Conservation (phyloP, 768 basidiomycete species). For the Psilocybe tampanensis region DNA sequence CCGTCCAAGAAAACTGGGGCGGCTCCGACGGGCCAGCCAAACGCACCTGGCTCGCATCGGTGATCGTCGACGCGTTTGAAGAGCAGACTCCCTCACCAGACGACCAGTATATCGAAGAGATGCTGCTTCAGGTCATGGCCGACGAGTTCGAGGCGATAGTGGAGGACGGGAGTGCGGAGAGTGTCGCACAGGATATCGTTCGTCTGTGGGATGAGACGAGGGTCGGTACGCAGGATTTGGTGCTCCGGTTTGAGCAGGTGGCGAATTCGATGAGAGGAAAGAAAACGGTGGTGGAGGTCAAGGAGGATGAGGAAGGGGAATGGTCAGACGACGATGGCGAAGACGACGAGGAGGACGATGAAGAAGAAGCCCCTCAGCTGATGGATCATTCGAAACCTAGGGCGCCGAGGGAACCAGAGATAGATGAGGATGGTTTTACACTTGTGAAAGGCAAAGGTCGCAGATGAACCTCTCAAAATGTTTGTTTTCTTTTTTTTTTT, state of each 20-base stretch:
- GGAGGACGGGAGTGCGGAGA: conserved; percentile 83
- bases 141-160: conserved; percentile 87
- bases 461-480: conserved; percentile 24
- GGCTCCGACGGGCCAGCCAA: conserved; percentile 72
- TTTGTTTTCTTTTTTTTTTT: neutral
- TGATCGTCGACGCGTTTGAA: conserved; percentile 81
- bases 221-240: conserved; percentile 46
- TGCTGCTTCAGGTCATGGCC: conserved; percentile 79
- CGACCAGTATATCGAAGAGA: conserved; percentile 76
- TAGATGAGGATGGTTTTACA: conserved; percentile 95
- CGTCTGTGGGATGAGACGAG: conserved; percentile 62
- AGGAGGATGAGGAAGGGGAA: conserved; percentile 43
- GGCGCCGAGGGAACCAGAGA: conserved; percentile 51
- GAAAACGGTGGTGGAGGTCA: conserved; percentile 51
- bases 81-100: conserved; percentile 53
- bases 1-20: conserved; percentile 87
- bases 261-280: conserved; percentile 62
- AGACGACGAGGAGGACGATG: conserved; percentile 48
- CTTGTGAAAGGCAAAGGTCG: conserved; percentile 67
- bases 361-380: conserved; percentile 57
- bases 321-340: conserved; percentile 49
- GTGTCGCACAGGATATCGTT: conserved; percentile 74
- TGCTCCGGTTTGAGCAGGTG: conserved; percentile 63
- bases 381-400: conserved; percentile 36
- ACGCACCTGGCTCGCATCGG: conserved; percentile 82